These are phyloP conservation scores for Leccinellum rugosiceps DNA, from an alignment of 768 basidiomycete genomes.

Conservation along the genomic window DNA sequence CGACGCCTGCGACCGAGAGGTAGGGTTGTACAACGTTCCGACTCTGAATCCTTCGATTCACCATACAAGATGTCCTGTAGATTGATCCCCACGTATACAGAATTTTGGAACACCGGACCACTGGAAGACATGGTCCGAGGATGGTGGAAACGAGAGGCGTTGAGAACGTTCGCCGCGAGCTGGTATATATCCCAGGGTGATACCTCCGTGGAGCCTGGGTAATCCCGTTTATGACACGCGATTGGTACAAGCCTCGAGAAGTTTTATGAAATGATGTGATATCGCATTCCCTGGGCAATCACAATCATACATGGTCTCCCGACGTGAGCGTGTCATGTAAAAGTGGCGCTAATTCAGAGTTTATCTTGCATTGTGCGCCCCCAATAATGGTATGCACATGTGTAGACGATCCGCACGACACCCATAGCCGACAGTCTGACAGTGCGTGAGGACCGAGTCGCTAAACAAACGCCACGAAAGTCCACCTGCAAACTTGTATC, in stretches of 20 bases:
- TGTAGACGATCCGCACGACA: background rate
- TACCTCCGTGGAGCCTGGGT: background rate
- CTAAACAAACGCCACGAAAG: background rate
- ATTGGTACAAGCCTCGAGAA: background rate
- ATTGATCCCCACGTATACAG: slow-evolving; percentile 26
- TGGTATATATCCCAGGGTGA: slow-evolving; percentile 9
- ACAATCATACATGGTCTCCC: background rate
- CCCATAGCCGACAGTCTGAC: background rate
- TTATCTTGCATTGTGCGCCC: background rate
- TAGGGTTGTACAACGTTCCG: background rate
- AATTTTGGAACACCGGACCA: slow-evolving; percentile 17
- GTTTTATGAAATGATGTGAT: background rate
- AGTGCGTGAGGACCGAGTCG: background rate
- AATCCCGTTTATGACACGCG: background rate
- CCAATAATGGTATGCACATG: background rate
- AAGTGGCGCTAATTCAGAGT: background rate
- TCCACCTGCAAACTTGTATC: background rate
- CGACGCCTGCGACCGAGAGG: slow-evolving; percentile 13
- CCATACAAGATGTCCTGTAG: slow-evolving; percentile 26
- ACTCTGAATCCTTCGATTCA: background rate
- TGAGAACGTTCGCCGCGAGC: background rate
- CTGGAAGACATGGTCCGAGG: slow-evolving; percentile 15
- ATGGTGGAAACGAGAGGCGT: background rate
- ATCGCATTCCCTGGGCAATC: background rate
- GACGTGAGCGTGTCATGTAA: background rate